A percentile compares a stretch with the other conserved stretches of the same genome.
phyloP scores from a whole-genome alignment of 768 basidiomycete genomes.

The Chalciporus chontae region DNA sequence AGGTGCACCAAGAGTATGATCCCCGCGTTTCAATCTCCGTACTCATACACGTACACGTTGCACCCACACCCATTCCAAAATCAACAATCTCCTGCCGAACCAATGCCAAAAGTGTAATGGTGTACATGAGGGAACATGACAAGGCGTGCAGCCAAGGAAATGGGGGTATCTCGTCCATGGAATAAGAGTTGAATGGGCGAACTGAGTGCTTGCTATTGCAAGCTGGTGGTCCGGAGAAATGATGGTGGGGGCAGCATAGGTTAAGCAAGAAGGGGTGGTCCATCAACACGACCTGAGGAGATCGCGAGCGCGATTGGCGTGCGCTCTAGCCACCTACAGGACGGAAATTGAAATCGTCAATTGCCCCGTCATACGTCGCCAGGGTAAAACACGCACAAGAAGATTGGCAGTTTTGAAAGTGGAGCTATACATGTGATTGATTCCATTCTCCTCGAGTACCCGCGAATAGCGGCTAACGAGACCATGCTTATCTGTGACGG shows the following conservation, averaged over 20 bases:
- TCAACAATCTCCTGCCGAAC: slow-evolving; percentile 9
- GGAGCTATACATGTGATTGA: slow-evolving; percentile 83
- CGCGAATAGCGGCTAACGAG: slow-evolving; percentile 75
- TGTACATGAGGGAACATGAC: not conserved
- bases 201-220: not conserved
- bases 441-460: slow-evolving; percentile 65
- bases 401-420: slow-evolving; percentile 84
- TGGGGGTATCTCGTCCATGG: slow-evolving; percentile 16
- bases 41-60: not conserved
- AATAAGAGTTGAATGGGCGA: slow-evolving; percentile 6
- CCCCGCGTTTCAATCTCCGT: not conserved
- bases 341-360: slow-evolving; percentile 1
- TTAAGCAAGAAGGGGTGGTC: not conserved
- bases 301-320: slow-evolving; percentile 53
- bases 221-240: not conserved
- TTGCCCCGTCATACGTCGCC: not conserved
- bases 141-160: slow-evolving; percentile 1
- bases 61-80: not conserved
- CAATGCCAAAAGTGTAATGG: slow-evolving; percentile 4
- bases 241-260: not conserved
- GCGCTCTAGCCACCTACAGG: slow-evolving; percentile 51
- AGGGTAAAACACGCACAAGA: slow-evolving; percentile 42
- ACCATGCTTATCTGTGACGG: slow-evolving; percentile 62
- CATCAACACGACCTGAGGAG: slow-evolving; percentile 57
- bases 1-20: not conserved